Conservation (phyloP, 306 rosid genomes). For the Ziziphus jujuba region DNA sequence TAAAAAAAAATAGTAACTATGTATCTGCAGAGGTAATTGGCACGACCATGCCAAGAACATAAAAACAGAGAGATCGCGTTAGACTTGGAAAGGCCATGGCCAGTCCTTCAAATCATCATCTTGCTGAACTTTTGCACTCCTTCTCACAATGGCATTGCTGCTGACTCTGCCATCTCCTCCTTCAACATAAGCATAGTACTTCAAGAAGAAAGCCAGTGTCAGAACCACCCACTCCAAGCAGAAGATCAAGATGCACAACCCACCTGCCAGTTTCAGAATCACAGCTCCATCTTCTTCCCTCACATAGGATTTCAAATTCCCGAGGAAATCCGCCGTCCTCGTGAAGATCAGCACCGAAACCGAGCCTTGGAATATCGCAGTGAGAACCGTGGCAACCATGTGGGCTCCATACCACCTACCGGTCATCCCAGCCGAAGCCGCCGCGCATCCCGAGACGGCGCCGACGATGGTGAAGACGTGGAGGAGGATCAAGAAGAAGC, state of each 20-base stretch:
- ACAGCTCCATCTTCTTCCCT: constrained; percentile 77
- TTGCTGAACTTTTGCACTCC: constrained; percentile 72
- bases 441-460: constrained; percentile 74
- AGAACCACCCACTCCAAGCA: constrained; percentile 87
- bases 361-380: constrained; percentile 79
- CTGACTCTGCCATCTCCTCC: constrained; percentile 34
- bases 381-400: constrained; percentile 78
- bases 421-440: constrained; percentile 38
- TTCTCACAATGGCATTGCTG: constrained; percentile 25
- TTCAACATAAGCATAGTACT: constrained; percentile 64
- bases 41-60: not conserved
- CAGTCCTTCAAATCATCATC: constrained; percentile 85
- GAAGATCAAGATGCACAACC: constrained; percentile 66
- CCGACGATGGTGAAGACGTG: constrained; percentile 69
- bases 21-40: not conserved
- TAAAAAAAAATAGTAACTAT: not conserved
- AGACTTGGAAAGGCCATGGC: constrained; percentile 93
- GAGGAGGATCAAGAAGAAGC: constrained; percentile 81
- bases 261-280: constrained; percentile 77
- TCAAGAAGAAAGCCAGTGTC: constrained; percentile 74
- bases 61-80: not conserved
- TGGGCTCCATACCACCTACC: constrained; percentile 77
- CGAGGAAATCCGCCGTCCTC: constrained; percentile 62
- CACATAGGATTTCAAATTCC: constrained; percentile 64
- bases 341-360: constrained; percentile 71